phyloP scores from a whole-genome alignment of 1,139 yeast genomes.

The Pichia sp. region DNA sequence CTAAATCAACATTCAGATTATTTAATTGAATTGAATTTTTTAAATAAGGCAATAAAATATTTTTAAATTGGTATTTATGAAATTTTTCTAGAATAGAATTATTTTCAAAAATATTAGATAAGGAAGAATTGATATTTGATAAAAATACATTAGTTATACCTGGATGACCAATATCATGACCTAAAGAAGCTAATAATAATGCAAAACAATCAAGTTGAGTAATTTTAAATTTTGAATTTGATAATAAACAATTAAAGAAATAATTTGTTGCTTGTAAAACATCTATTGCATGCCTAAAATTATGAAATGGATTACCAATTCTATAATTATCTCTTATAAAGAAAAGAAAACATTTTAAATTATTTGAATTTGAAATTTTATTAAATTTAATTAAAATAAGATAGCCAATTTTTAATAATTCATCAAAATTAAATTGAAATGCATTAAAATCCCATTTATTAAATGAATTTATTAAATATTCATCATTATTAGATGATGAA shows the following conservation, averaged over 20 bases:
- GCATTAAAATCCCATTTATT: constrained; percentile 56
- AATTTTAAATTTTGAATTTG: constrained; percentile 16
- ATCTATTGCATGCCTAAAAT: constrained; percentile 92
- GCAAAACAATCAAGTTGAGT: constrained; percentile 28
- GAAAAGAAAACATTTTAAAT: constrained; percentile 38
- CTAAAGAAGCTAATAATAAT: constrained; percentile 74
- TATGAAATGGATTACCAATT: constrained; percentile 84
- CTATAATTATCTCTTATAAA: constrained; percentile 71
- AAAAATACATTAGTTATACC: constrained; percentile 82
- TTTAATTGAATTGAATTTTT: background rate
- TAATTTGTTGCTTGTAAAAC: constrained; percentile 86
- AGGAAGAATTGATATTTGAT: constrained; percentile 55
- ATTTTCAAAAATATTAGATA: constrained; percentile 56
- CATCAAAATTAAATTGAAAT: constrained; percentile 61
- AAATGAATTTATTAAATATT: constrained; percentile 27
- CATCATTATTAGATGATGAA: constrained; percentile 1
- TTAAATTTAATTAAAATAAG: constrained; percentile 43
- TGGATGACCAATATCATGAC: constrained; percentile 96
- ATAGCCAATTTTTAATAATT: constrained; percentile 55
- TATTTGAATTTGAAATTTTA: constrained; percentile 10
- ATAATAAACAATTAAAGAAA: constrained; percentile 41
- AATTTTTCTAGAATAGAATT: constrained; percentile 75
- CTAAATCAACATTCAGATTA: background rate
- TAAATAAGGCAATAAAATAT: constrained; percentile 32
- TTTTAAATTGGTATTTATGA: constrained; percentile 68